Base-by-base conservation (phyloP, 805 yeast species). In the Myxozyma vanderwaltii region DNA sequence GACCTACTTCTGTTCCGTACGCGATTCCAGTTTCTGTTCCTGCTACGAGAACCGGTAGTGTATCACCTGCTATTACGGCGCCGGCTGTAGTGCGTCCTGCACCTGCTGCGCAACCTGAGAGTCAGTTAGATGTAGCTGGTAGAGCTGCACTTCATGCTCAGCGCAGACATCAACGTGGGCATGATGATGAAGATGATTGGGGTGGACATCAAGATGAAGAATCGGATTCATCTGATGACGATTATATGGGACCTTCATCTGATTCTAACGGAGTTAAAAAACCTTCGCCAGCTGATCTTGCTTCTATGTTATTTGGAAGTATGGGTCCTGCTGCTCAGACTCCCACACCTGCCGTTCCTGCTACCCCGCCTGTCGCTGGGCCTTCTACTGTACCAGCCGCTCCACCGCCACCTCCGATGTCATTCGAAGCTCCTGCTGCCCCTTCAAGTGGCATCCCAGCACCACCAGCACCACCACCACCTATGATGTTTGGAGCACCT, bases 231-330 rank as follows among this genome's bases (percentile, higher is more conserved):
- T 76, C 71, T 15, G 75, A 69, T 26, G 69, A 58, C n/a, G 49
- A 58, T 3, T 71, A 69, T n/a, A 21, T 26, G 46, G 47, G 8
- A 6, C 26, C 29, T 17, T 6, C 33, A 10, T 45, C 24, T 24
- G 53, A 23, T 31, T 5, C 50, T 17, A 46, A 27, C 43, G 58
- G 58, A 72, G 68, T 19, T 70, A 71, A 71, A 2, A 74, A 76
- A 31, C 75, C 80, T 8, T 45, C 59, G 24, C 64, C 66, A 4
- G 72, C 77, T 2, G 75, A 75, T 54, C 68, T 76, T 27, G 80
- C 80, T 5, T 75, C 78, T 23, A 60, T 76, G 59, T 65, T 76
- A 58, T 77, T 76, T 58, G 76, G 79, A 8, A 71, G 77, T 5
- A 77, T 77, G 79, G 57, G 59, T n/a, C 43, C 55, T 40, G 66